These are phyloP conservation scores for Suillus subaureus DNA, from an alignment of 768 basidiomycete genomes.

Conservation along the genomic window DNA sequence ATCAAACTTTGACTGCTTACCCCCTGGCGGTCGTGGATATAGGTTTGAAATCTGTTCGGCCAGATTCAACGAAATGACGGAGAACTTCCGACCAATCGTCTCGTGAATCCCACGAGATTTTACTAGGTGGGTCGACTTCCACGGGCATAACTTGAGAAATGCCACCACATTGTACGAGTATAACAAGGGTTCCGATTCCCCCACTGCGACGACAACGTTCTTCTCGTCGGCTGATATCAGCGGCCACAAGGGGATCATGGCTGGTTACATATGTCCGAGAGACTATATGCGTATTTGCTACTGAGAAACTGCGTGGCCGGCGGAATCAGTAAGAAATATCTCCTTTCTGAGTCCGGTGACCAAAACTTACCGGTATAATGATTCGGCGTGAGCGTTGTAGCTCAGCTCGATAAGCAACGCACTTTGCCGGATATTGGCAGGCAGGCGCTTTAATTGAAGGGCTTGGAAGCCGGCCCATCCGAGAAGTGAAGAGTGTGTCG, in stretches of 20 bases:
- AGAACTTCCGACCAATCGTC: slow-evolving; percentile 76
- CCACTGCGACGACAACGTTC: slow-evolving; percentile 75
- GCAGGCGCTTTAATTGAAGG: slow-evolving; percentile 76
- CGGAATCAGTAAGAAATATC: slow-evolving; percentile 2
- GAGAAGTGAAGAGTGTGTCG: slow-evolving; percentile 66
- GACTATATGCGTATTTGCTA: slow-evolving; percentile 71
- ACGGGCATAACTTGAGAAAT: slow-evolving; percentile 86
- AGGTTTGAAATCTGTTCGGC: slow-evolving; percentile 80
- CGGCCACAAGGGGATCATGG: slow-evolving; percentile 69
- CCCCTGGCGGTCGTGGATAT: slow-evolving; percentile 76
- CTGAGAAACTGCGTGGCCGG: slow-evolving; percentile 56
- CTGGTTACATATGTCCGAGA: slow-evolving; percentile 66
- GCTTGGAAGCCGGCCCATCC: slow-evolving; percentile 88
- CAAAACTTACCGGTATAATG: slow-evolving; percentile 61
- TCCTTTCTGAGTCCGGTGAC: slow-evolving; percentile 11
- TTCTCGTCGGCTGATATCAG: slow-evolving; percentile 78
- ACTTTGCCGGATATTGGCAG: slow-evolving; percentile 76
- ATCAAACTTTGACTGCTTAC: slow-evolving; percentile 43
- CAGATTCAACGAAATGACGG: slow-evolving; percentile 69
- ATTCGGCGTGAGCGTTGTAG: slow-evolving; percentile 57
- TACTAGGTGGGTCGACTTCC: slow-evolving; percentile 77
- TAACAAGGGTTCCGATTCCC: slow-evolving; percentile 73
- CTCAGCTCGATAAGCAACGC: slow-evolving; percentile 73
- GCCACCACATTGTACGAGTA: slow-evolving; percentile 75
- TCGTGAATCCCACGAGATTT: slow-evolving; percentile 74